Evolutionary conservation across 2,329 filamentous ascomycete genomes (phyloP).

Genomic region (Pleoardoris graminearum): DNA sequence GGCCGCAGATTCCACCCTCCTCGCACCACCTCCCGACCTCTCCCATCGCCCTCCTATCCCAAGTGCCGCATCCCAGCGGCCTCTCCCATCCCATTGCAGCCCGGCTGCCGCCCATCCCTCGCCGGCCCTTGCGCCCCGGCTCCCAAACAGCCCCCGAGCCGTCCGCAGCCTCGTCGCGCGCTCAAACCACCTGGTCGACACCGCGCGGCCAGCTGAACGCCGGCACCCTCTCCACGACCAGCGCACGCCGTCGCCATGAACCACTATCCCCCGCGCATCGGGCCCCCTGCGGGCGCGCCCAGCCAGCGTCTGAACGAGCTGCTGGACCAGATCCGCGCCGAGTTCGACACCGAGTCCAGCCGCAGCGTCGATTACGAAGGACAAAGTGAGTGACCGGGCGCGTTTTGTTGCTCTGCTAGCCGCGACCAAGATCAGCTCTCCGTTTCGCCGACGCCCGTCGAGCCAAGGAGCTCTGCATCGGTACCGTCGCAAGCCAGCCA

Average conservation of each 20-base stretch:
- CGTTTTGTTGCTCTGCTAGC: neutral
- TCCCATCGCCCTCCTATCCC: neutral
- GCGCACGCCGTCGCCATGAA: conserved; percentile 58
- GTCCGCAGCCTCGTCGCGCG: conserved; percentile 13
- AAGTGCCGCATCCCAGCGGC: conserved; percentile 3
- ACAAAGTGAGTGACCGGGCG: conserved; percentile 71
- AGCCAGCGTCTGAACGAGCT: conserved; percentile 85
- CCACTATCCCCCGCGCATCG: conserved; percentile 77
- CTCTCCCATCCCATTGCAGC: neutral
- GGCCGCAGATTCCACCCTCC: conserved; percentile 4
- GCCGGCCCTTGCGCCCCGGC: neutral
- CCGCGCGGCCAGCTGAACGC: conserved; percentile 12
- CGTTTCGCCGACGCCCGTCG: neutral
- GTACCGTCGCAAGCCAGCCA: neutral
- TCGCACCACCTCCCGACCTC: neutral
- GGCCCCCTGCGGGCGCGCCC: conserved; percentile 57
- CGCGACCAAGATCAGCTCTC: neutral
- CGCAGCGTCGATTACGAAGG: conserved; percentile 87
- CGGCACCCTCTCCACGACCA: neutral
- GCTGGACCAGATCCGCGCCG: conserved; percentile 83
- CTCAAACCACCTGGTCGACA: conserved; percentile 4
- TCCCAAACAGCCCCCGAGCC: neutral
- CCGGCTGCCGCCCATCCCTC: neutral
- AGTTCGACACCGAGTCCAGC: conserved; percentile 85
- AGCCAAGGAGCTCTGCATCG: neutral